phyloP scores from a whole-genome alignment of 2,329 filamentous ascomycete species.

The Cladorrhinum sp. region DNA sequence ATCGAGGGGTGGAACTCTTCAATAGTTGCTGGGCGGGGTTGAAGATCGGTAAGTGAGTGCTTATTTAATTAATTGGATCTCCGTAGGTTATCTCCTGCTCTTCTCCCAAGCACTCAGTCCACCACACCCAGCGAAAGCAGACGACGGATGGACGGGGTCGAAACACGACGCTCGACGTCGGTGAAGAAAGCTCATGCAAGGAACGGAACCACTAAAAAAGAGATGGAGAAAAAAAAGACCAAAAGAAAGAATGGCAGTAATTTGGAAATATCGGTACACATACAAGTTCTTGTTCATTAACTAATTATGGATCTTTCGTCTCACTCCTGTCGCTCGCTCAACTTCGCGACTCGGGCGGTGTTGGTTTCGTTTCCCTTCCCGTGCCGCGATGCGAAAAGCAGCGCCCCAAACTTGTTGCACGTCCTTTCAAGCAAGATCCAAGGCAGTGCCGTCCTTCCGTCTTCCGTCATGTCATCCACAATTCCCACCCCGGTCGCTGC shows the following conservation, averaged over 20 bases:
- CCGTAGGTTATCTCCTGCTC: neutral
- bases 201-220: neutral
- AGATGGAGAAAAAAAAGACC: neutral
- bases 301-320: neutral
- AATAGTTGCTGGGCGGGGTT: neutral
- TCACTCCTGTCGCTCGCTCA: neutral
- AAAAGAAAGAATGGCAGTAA: neutral
- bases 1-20: neutral
- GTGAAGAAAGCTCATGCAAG: neutral
- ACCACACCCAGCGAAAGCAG: neutral
- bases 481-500: neutral
- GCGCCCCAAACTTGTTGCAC: neutral
- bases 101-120: too few relatives aligned
- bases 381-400: constrained; percentile 7
- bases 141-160: neutral
- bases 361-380: constrained; percentile 5
- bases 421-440: neutral
- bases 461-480: neutral
- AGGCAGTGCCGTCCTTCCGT: constrained; percentile 1
- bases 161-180: neutral
- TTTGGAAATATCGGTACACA: neutral
- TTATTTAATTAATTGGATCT: neutral
- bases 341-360: neutral
- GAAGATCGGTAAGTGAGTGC: neutral
- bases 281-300: neutral